Base-by-base conservation (phyloP, 371 early-diverging fungal genomes). In the Umbelopsis sp. region DNA sequence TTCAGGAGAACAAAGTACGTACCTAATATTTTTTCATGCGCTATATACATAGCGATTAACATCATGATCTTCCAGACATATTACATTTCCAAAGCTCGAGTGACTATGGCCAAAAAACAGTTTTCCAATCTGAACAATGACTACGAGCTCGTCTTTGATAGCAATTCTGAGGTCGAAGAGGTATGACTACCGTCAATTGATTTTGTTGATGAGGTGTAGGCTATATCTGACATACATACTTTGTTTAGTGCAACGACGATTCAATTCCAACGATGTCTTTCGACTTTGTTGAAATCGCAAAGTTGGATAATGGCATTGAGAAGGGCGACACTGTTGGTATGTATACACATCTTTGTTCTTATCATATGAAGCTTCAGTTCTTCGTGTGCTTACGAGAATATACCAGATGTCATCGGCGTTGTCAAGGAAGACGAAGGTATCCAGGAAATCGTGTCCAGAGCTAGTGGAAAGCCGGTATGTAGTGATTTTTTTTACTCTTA, bases 61-160 rank as follows among this genome's bases (percentile, higher is more conserved):
- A 29, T 6, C 8, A 32, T 44, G 1, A 16, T 50, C 93, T 14
- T 0, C 22, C 35, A 57, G 57, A 57, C 57, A 8, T 99, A 96
- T 71, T 94, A 91, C 69, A 76, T 99, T 53, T 92, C 94, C 24
- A 89, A 90, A 52, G 94, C 93, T 29, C 82, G 85, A 63, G 88
- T 99, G 20, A 92, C 92, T 71, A 83, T 90, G 78, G 97, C 98
- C 11, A 94, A 92, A 65, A 92, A 91, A 74, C 92, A 94, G 74
- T 98, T 88, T 71, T 91, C 87, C 37, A 90, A 84, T 32, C 77
- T 93, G 57, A 81, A 92, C 72, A 94, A 96, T 75, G 94, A 97
- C 69, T 99, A 99, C 72, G 99, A 99, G 76, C 81, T 99, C 68
- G 80, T 88, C 2, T 79, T 97, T 52, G 96, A 97, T 29, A 69